Evolutionary conservation across 192 early-diverging fungal genomes (phyloP), one percentile per base, ranked within the genome.

Genomic region (Chytriomyces sp.): DNA sequence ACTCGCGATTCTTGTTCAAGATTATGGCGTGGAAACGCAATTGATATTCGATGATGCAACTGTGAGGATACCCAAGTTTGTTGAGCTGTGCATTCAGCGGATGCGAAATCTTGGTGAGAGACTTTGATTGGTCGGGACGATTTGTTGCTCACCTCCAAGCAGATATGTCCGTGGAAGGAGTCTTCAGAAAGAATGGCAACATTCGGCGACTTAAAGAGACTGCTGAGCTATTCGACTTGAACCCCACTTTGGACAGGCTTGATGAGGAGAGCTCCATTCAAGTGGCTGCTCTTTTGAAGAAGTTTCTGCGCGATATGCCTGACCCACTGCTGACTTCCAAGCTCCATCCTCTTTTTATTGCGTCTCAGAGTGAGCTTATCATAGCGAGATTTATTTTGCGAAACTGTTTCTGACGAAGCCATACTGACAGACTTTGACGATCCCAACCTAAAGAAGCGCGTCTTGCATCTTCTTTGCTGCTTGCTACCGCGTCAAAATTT

Each of bases 131-230:
- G n/a, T n/a, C n/a, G n/a, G n/a, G n/a, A 2, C 22, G 22, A 49
- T 1, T 49, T 49, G 1, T 49, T 49, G 14, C 44, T 49, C 22
- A 22, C 22, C n/a, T 49, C 22, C 44, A 49, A 49, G 14, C 55
- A 87, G 88, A 89, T 73, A 83, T 99, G 84, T 85, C 88, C 0
- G 88, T 93, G 22, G 96, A 98, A 75, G 97, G 97, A 5, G 92
- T 98, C 8, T 99, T 99, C 84, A 81, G 97, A 70, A 98, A 98
- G 81, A 99, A 98, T 76, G 97, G 97, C 5, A 99, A 99, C 72
- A 96, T 99, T 72, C 78, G 93, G 67, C 81, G 92, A 19, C 80
- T 99, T 59, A 96, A 95, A 61, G 91, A 93, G 34, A 72, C 95
- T 17, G 88, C 89, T 3, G 96, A 97, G 36, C 77, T 86, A 0